These are phyloP conservation scores for Bremia lactucae DNA, from an alignment of 352 stramenopile species.

Conservation along the genomic window DNA sequence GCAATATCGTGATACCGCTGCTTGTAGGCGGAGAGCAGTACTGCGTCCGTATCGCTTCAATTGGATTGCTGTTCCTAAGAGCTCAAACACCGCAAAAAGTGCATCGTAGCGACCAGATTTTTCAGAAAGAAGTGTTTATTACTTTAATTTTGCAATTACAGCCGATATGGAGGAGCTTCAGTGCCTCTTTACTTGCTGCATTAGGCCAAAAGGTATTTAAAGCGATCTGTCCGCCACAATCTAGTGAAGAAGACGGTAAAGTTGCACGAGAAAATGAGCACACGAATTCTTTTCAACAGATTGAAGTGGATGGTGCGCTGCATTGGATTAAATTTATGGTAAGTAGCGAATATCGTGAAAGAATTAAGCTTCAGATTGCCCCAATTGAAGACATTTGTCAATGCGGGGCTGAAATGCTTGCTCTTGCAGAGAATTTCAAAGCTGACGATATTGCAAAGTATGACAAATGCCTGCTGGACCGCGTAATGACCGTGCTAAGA, in stretches of 20 bases:
- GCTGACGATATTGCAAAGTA: slow-evolving; percentile 1
- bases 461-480: slow-evolving; percentile 18
- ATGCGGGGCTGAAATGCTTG: slow-evolving; percentile 47
- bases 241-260: no score
- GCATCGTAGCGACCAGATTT: slow-evolving; percentile 2
- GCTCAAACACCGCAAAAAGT: neutral
- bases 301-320: slow-evolving; percentile 29
- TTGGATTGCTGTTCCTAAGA: slow-evolving; percentile 35
- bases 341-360: slow-evolving; percentile 56
- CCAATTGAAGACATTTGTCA: slow-evolving; percentile 54
- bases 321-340: slow-evolving; percentile 56
- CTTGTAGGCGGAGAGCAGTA: slow-evolving; percentile 53
- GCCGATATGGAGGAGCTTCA: slow-evolving; percentile 32
- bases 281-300: neutral
- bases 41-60: slow-evolving; percentile 28
- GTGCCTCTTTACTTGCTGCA: slow-evolving; percentile 38
- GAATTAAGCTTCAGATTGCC: slow-evolving; percentile 43
- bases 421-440: slow-evolving; percentile 21
- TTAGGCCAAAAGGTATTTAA: slow-evolving; percentile 42
- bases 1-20: slow-evolving; percentile 49
- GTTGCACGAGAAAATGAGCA: slow-evolving; percentile 1
- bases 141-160: slow-evolving; percentile 44
- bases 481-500: slow-evolving; percentile 26
- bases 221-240: slow-evolving; percentile 4
- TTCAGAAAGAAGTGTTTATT: slow-evolving; percentile 25